Base-by-base conservation (phyloP, 2,329 filamentous ascomycete species). In the Exophiala viscosa region DNA sequence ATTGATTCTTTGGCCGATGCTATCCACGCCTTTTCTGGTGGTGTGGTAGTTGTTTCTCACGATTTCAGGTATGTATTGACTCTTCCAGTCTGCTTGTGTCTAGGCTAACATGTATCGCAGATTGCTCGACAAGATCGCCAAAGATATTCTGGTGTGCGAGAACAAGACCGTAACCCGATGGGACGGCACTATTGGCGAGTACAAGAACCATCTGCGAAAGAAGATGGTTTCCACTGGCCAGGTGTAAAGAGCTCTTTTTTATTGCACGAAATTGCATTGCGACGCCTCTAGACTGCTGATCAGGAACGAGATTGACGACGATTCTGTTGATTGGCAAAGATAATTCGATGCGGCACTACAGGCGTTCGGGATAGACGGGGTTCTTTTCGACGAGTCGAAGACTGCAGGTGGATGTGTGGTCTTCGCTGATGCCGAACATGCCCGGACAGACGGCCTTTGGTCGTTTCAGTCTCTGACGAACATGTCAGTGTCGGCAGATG, bases 101-200 rank as follows among this genome's bases (percentile, higher is more conserved):
- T 58, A 43, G 58, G 35, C 46, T 56, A 54, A 61, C 45, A 49
- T 20, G 17, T 46, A 34, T 40, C 23, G 45, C 64, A 95, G 92
- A 80, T 80, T 99, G 67, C 85, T 99, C 62, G 93, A 99, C 83
- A 96, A 96, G 81, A 97, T 99, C 72, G 93, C 93, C 65, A 99
- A 99, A 82, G 90, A 99, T 73, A 99, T 99, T 74, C 85, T 99
- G 76, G 93, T 99, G 51, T 99, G 95, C 75, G 93, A 99, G 78
- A 90, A 99, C 84, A 90, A 91, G 82, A 91, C 90, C 11, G 90
- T 97, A 65, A 85, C 81, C 65, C 76, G 83, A 66, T 99, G 93
- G 93, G 85, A 92, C 59, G 92, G 92, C 65, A 77, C 75, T 60
- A 99, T 99, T 67, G 86, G 86, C 64, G 85, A 90, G 55, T 99